Percentiles rank a stretch among this genome's conserved stretches.
phyloP scores from a whole-genome alignment of 108 stramenopile genomes.

The Nitzschia putrida region DNA sequence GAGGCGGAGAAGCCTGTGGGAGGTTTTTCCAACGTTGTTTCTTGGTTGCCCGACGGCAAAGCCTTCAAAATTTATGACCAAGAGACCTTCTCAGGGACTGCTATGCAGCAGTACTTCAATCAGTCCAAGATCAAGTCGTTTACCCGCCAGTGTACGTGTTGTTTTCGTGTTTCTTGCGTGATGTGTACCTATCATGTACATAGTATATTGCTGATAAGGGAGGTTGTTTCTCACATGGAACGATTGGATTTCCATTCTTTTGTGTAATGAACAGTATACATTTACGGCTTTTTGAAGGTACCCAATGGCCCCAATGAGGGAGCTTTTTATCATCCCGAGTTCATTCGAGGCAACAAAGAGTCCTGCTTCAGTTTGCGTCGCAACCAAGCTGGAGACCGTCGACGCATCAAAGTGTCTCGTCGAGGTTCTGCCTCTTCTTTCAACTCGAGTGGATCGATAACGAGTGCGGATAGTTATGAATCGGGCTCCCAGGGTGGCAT shows the following conservation, averaged over 20 bases:
- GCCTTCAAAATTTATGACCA: constrained; percentile 36
- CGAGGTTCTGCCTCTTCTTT: constrained; percentile 8
- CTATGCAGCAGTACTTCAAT: constrained; percentile 32
- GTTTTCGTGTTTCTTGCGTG: background rate
- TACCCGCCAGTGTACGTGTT: constrained; percentile 17
- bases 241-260: background rate
- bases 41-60: constrained; percentile 32
- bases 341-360: constrained; percentile 10
- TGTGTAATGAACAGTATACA: constrained; percentile 4
- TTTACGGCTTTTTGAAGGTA: constrained; percentile 24
- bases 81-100: constrained; percentile 16
- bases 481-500: background rate
- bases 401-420: constrained; percentile 1
- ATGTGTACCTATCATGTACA: background rate
- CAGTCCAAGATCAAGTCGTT: constrained; percentile 39
- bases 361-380: constrained; percentile 12
- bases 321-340: constrained; percentile 19
- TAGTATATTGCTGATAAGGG: background rate
- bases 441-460: background rate
- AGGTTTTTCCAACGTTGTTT: constrained; percentile 16
- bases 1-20: constrained; percentile 6
- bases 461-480: constrained; percentile 4
- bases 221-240: background rate
- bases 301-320: constrained; percentile 6
- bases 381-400: constrained; percentile 27